Base-by-base conservation (phyloP, 176 grass and related monocot genomes). In the Alloteropsis semialata region DNA sequence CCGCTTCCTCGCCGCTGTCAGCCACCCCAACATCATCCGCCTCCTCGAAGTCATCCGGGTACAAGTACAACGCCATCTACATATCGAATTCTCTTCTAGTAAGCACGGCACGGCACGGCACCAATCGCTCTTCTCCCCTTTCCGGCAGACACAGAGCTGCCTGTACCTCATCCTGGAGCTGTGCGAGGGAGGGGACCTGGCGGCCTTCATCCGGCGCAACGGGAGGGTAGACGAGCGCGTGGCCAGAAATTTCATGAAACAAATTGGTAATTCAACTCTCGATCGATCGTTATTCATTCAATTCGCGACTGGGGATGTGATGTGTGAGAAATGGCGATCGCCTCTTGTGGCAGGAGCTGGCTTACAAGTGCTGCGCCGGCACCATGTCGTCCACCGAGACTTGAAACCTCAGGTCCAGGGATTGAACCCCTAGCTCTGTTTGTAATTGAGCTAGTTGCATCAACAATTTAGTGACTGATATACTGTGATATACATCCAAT, bases 361-460 rank as follows among this genome's bases (percentile, higher is more conserved):
- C 53, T 84, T 88, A 46, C 68, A 91, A 80, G 86, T 84, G 75
- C 76, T 94, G 28, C 79, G 60, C 63, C 11, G 10, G 24, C 88
- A 91, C 86, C 88, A 91, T 63, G 46, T 94, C 37, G 81, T 94
- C 83, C 92, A 94, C 73, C 56, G 88, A 42, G 92, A 94, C 75
- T 63, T 91, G 80, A 94, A 94, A 81, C 92, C 92, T 42, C 56
- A 91, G 88, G 88, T 91, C 36, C 53, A 80, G 45, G 68, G 37
- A 81, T 8, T 71, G 34, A 18, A 60, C 46, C 60, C 15, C 25
- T 8, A 6, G 14, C 21, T n/a, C 5, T 84, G 17, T 51, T 42
- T 68, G 15, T 25, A 19, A 13, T 29, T 50, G 18, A 12, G 14
- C 2, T 12, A 12, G 14, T 1, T 12, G 5, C 7, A 10, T 45